Base-by-base conservation (phyloP, 2,329 filamentous ascomycete genomes). In the Stagonosporopsis rhizophila region DNA sequence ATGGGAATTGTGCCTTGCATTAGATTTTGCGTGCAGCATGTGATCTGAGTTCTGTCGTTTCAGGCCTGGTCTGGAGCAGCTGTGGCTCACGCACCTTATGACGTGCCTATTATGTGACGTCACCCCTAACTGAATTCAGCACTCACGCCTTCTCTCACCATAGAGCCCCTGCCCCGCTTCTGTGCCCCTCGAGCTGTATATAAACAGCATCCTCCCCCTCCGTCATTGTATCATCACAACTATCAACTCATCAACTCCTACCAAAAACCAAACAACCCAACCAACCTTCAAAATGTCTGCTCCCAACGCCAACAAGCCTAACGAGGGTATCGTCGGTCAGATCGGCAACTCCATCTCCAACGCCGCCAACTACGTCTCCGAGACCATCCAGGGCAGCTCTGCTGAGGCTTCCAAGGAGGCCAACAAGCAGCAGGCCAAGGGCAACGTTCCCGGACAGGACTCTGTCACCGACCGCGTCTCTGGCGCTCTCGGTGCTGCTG, bases 311-410 rank as follows among this genome's bases (percentile, higher is more conserved):
- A 73, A 78, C 70, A 72, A 67, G 60, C 76, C 77, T 60, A 78
- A 78, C 68, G 74, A 79, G 69, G 76, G 75, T 64, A 76, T 79
- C 68, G 68, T 78, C 69, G 76, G 75, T 67, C 72, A 76, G 70
- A 63, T 69, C 65, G 59, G 64, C 72, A 77, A 77, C 73, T 71
- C 71, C 44, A 62, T 74, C 62, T 69, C 76, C 81, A 85, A 88
- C 79, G 83, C 82, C 71, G 85, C 79, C 79, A 88, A 88, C 83
- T 89, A 89, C 84, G 85, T 89, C 78, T 78, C 84, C 65, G 87
- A 89, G 82, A 79, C 80, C 69, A 77, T 86, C 73, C 82, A 88
- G 80, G 79, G 87, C 74, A 79, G 80, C 59, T 72, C 80, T 61
- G 79, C 79, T 59, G 81, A 82, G 64, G 79, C 83, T 59, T 85